A percentile compares a stretch with the other conserved stretches of the same genome.
phyloP scores from a whole-genome alignment of 768 basidiomycete genomes.

The Trametes cingulata region DNA sequence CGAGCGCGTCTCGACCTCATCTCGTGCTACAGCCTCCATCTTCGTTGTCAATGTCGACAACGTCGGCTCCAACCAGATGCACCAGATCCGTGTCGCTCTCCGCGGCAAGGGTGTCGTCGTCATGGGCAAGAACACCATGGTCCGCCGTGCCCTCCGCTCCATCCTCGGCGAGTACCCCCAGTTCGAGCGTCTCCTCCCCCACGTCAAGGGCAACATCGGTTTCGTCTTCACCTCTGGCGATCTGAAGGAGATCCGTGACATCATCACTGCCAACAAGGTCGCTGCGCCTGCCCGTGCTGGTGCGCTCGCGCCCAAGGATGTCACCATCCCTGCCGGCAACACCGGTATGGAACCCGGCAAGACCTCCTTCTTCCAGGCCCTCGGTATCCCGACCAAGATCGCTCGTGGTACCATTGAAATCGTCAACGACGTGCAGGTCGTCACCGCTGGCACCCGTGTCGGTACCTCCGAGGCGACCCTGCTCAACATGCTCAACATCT shows the following conservation, averaged over 20 bases:
- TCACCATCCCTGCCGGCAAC: slow-evolving; percentile 91
- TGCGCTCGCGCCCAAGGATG: slow-evolving; percentile 91
- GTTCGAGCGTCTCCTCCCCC: slow-evolving; percentile 94
- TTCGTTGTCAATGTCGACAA: slow-evolving; percentile 99
- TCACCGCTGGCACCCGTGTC: slow-evolving; percentile 88
- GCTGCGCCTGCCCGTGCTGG: slow-evolving; percentile 98
- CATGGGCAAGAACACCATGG: slow-evolving; percentile 99
- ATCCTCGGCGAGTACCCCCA: slow-evolving; percentile 89
- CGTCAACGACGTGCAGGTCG: slow-evolving; percentile 94
- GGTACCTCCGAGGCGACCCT: slow-evolving; percentile 97
- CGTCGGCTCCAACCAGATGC: slow-evolving; percentile 99
- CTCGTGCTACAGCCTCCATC: slow-evolving; percentile 74
- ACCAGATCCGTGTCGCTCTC: slow-evolving; percentile 93
- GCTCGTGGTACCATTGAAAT: slow-evolving; percentile 99
- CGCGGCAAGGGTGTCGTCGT: slow-evolving; percentile 95
- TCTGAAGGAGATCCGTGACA: slow-evolving; percentile 91
- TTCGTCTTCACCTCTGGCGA: slow-evolving; percentile 96
- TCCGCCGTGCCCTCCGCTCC: slow-evolving; percentile 93
- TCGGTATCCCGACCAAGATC: slow-evolving; percentile 99
- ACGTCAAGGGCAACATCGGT: slow-evolving; percentile 96
- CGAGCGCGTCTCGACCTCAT: neutral
- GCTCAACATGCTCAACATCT: slow-evolving; percentile 99
- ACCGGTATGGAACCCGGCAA: slow-evolving; percentile 99
- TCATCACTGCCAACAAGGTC: slow-evolving; percentile 96
- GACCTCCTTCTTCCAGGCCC: slow-evolving; percentile 99